These are phyloP conservation scores for Eucommia ulmoides DNA, from an alignment of 257 asterid genomes.

Conservation along the genomic window DNA sequence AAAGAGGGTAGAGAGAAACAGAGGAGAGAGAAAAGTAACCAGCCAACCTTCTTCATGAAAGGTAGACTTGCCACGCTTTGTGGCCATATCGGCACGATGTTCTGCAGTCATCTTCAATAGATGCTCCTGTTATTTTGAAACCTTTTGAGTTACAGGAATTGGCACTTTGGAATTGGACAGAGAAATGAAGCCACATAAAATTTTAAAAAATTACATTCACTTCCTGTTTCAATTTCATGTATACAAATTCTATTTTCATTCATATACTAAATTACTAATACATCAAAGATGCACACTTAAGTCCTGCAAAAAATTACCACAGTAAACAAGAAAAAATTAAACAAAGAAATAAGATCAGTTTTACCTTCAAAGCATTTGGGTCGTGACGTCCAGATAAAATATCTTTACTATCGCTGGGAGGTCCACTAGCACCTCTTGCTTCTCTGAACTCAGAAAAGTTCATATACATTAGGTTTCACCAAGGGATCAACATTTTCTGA, in stretches of 20 bases:
- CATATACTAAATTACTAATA: neutral
- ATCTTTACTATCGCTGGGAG: conserved; percentile 29
- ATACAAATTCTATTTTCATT: too few relatives aligned
- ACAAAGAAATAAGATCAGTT: too few relatives aligned
- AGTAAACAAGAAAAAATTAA: neutral
- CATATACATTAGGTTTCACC: neutral
- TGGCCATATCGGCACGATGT: conserved; percentile 66
- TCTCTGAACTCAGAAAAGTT: conserved; percentile 39
- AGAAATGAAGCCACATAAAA: too few relatives aligned
- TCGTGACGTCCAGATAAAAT: conserved; percentile 75
- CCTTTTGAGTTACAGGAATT: conserved; percentile 70
- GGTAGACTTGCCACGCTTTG: conserved; percentile 64
- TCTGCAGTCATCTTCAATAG: conserved; percentile 65
- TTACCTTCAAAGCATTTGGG: conserved; percentile 77
- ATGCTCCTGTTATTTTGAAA: conserved; percentile 91
- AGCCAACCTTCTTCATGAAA: conserved; percentile 52
- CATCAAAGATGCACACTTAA: conserved; percentile 1
- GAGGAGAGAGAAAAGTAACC: too few relatives aligned
- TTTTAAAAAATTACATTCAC: too few relatives aligned
- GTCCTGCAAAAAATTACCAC: neutral
- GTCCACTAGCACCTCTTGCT: conserved; percentile 29
- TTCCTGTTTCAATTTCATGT: too few relatives aligned
- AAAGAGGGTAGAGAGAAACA: too few relatives aligned
- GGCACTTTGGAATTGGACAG: too few relatives aligned
- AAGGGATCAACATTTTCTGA: neutral